These are phyloP conservation scores for Crithidia acanthocephali DNA, from an alignment of 208 protist genomes.

Conservation along the genomic window DNA sequence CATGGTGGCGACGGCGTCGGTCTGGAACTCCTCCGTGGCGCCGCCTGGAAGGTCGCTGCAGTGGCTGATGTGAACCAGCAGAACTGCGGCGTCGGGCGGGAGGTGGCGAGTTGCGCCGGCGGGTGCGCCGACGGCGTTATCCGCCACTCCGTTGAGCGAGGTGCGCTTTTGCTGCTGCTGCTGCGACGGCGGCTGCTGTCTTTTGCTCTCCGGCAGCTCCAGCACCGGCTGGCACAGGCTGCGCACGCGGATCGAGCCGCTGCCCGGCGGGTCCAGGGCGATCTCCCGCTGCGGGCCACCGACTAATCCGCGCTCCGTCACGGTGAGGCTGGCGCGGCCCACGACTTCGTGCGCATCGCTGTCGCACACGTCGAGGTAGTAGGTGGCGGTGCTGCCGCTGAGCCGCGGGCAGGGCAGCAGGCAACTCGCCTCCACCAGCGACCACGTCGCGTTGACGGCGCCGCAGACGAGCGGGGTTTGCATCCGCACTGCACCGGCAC, in stretches of 20 bases:
- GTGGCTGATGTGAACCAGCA: slow-evolving; percentile 62
- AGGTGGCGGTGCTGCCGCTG: slow-evolving; percentile 49
- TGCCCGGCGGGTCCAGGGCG: slow-evolving; percentile 37
- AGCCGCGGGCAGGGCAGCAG: slow-evolving; percentile 74
- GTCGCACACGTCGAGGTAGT: slow-evolving; percentile 82
- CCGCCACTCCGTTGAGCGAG: no score
- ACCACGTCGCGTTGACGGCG: slow-evolving; percentile 56
- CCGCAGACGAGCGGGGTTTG: slow-evolving; percentile 66
- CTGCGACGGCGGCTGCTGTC: no score
- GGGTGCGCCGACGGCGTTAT: neutral
- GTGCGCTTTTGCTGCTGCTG: no score
- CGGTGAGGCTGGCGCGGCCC: slow-evolving; percentile 47
- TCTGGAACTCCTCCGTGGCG: slow-evolving; percentile 53
- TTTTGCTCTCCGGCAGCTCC: slow-evolving; percentile 23
- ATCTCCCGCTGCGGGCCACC: slow-evolving; percentile 55
- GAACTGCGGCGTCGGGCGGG: slow-evolving; percentile 13
- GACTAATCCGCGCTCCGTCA: slow-evolving; percentile 56
- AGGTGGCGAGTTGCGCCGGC: neutral
- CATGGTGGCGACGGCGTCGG: slow-evolving; percentile 60
- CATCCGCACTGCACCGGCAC: slow-evolving; percentile 50
- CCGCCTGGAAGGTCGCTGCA: slow-evolving; percentile 58
- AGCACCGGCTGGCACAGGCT: slow-evolving; percentile 28
- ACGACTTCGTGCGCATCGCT: slow-evolving; percentile 63
- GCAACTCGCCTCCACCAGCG: slow-evolving; percentile 65
- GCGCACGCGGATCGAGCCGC: slow-evolving; percentile 42